Conservation (phyloP, 1,284 basidiomycete genomes). For the Malassezia slooffiae region DNA sequence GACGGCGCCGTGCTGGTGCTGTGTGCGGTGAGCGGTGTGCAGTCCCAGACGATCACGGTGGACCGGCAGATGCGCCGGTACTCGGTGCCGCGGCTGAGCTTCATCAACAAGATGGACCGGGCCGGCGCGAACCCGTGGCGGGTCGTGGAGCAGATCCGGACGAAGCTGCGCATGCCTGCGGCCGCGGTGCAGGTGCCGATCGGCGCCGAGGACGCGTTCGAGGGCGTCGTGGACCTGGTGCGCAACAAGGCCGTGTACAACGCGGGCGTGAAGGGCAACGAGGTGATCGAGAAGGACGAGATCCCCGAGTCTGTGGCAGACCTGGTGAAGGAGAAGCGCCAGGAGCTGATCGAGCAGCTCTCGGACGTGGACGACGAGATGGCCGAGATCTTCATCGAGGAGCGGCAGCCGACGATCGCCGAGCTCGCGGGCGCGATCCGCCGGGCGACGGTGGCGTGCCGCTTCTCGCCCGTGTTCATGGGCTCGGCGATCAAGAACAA, state of each 20-base stretch:
- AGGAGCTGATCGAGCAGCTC: constrained; percentile 84
- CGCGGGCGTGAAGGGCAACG: constrained; percentile 78
- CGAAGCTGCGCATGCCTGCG: constrained; percentile 80
- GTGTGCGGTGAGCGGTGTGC: constrained; percentile 92
- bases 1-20: constrained; percentile 94
- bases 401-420: constrained; percentile 44
- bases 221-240: constrained; percentile 85
- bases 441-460: constrained; percentile 72
- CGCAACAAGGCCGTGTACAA: constrained; percentile 93
- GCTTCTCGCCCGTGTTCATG: constrained; percentile 91
- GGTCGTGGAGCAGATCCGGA: constrained; percentile 80
- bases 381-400: constrained; percentile 80
- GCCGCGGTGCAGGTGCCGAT: constrained; percentile 96
- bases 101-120: constrained; percentile 99
- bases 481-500: constrained; percentile 98
- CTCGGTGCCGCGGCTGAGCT: constrained; percentile 82
- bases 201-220: constrained; percentile 75
- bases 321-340: constrained; percentile 44
- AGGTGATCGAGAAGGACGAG: constrained; percentile 73
- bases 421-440: constrained; percentile 77
- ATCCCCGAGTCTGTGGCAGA: constrained; percentile 63
- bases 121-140: constrained; percentile 95
- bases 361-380: constrained; percentile 93
- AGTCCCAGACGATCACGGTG: constrained; percentile 96
- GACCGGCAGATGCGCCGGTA: constrained; percentile 98